These are phyloP conservation scores for Amanita rubescens DNA, from an alignment of 768 basidiomycete species.

Conservation along the genomic window DNA sequence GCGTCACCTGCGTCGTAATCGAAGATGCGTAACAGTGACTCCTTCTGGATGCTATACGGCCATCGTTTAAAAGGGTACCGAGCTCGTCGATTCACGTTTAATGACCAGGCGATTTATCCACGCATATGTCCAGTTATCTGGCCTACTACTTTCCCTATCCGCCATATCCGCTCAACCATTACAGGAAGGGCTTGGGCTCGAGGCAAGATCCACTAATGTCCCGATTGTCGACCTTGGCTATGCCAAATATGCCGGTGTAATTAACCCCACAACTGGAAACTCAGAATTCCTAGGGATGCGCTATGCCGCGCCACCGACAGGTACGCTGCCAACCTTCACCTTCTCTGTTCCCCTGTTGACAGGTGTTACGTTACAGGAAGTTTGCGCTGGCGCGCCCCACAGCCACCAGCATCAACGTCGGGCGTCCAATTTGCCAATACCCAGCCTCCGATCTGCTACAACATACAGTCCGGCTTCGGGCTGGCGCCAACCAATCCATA, in stretches of 20 bases:
- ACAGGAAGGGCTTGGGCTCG: not conserved
- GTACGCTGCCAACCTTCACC: slow-evolving; percentile 24
- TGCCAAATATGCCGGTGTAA: slow-evolving; percentile 33
- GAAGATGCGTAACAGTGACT: no score
- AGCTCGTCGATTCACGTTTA: no score
- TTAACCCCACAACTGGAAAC: slow-evolving; percentile 25
- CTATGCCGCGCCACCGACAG: slow-evolving; percentile 43
- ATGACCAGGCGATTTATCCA: no score
- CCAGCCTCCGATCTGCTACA: slow-evolving; percentile 26
- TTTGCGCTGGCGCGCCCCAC: slow-evolving; percentile 29
- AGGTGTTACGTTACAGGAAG: slow-evolving; percentile 14
- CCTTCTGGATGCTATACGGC: no score
- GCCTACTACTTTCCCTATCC: not conserved
- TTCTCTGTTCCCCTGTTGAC: no score
- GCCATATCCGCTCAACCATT: not conserved
- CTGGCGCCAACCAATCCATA: slow-evolving; percentile 24
- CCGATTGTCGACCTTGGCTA: slow-evolving; percentile 37
- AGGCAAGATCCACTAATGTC: no score
- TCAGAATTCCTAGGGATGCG: slow-evolving; percentile 36
- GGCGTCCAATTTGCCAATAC: slow-evolving; percentile 26
- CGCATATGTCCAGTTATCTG: no score
- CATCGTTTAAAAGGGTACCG: no score
- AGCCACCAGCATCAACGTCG: slow-evolving; percentile 17
- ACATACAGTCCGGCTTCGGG: slow-evolving; percentile 19
- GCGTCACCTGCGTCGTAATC: no score